phyloP scores from a whole-genome alignment of 495 filamentous ascomycete species.

The Xylaria scruposa region DNA sequence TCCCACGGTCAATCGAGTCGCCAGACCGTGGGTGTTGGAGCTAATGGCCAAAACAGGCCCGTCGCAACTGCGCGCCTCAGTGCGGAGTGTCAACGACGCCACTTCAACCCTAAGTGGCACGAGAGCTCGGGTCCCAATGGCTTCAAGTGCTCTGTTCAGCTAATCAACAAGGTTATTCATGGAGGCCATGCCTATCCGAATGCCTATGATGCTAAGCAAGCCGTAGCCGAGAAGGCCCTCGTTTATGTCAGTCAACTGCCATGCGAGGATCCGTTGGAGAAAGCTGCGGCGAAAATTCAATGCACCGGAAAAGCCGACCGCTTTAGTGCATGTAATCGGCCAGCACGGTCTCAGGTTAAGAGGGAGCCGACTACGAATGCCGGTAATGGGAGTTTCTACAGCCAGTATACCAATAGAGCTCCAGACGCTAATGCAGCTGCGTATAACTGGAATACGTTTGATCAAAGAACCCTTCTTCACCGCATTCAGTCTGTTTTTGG shows the following conservation, averaged over 20 bases:
- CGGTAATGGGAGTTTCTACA: neutral
- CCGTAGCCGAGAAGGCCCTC: slow-evolving; percentile 27
- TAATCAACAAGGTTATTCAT: slow-evolving; percentile 21
- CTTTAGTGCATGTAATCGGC: neutral
- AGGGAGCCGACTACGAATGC: slow-evolving; percentile 15
- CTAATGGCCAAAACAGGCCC: slow-evolving; percentile 1
- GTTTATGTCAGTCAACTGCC: slow-evolving; percentile 17
- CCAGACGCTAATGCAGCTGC: slow-evolving; percentile 13
- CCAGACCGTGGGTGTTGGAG: neutral
- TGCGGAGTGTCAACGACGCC: slow-evolving; percentile 38
- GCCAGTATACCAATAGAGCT: slow-evolving; percentile 7
- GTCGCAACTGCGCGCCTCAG: slow-evolving; percentile 23
- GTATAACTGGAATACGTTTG: slow-evolving; percentile 9
- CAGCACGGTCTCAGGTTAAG: slow-evolving; percentile 6
- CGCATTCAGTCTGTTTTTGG: slow-evolving; percentile 27
- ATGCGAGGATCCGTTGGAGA: slow-evolving; percentile 5
- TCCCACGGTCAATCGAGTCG: slow-evolving; percentile 3
- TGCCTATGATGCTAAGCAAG: slow-evolving; percentile 26
- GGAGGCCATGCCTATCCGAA: slow-evolving; percentile 3
- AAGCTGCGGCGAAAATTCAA: neutral
- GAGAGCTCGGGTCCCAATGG: slow-evolving; percentile 21
- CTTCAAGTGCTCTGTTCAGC: slow-evolving; percentile 28
- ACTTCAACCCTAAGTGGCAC: slow-evolving; percentile 41
- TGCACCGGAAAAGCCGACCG: slow-evolving; percentile 4
- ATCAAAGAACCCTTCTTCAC: slow-evolving; percentile 14